phyloP scores from a whole-genome alignment of 768 basidiomycete species.

The Dioszegia crocea region DNA sequence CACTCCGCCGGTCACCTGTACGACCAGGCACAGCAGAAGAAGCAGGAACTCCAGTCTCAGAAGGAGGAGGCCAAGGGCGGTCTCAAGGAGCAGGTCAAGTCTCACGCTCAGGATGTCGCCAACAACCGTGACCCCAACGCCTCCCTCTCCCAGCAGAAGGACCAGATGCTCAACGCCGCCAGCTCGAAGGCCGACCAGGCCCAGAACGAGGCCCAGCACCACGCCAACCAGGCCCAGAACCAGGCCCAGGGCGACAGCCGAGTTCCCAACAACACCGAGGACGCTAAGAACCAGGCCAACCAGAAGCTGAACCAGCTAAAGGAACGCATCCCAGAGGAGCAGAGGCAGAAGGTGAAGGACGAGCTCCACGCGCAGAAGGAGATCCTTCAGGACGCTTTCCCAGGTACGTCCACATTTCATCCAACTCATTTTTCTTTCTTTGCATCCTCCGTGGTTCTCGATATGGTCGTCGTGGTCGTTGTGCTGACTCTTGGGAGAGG shows the following conservation, averaged over 20 bases:
- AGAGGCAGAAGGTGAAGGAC: slow-evolving; percentile 54
- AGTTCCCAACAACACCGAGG: slow-evolving; percentile 20
- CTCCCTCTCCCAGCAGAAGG: slow-evolving; percentile 36
- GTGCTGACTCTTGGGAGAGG: too few species aligned
- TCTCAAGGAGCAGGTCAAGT: slow-evolving; percentile 27
- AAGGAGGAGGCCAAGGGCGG: slow-evolving; percentile 20
- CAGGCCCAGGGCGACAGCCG: slow-evolving; percentile 14
- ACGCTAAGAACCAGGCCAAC: slow-evolving; percentile 36
- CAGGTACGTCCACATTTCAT: too few species aligned
- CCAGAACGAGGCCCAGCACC: slow-evolving; percentile 22
- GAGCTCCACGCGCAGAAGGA: slow-evolving; percentile 59
- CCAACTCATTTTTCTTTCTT: too few species aligned
- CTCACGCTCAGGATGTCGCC: slow-evolving; percentile 43
- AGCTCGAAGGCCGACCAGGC: slow-evolving; percentile 39
- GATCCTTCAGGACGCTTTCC: slow-evolving; percentile 79
- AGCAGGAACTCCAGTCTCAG: slow-evolving; percentile 40
- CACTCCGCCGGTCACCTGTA: slow-evolving; percentile 42
- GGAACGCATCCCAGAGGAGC: slow-evolving; percentile 65
- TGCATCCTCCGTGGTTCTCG: too few species aligned
- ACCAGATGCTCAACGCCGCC: slow-evolving; percentile 40
- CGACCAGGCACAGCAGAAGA: slow-evolving; percentile 45
- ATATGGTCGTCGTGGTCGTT: too few species aligned
- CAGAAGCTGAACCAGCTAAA: slow-evolving; percentile 51
- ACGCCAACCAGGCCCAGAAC: slow-evolving; percentile 18
- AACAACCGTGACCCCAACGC: slow-evolving; percentile 45